Percentiles rank a stretch among this genome's conserved stretches.
Evolutionary conservation across 2,329 filamentous ascomycete species (phyloP).

Genomic region (Fusarium equiseti): DNA sequence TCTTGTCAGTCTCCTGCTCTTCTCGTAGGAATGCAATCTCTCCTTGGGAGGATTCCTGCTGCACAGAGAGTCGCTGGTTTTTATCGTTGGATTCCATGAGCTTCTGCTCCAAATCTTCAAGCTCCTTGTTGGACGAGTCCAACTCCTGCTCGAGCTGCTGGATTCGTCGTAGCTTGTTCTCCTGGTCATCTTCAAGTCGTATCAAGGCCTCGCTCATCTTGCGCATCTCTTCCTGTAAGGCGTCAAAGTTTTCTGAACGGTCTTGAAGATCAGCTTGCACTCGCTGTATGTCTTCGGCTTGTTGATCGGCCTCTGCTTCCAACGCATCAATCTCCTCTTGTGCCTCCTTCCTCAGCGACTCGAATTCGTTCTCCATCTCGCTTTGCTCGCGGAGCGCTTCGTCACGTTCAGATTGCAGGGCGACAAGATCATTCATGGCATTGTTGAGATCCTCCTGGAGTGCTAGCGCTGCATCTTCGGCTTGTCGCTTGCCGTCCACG

Average conservation of each 20-base stretch:
- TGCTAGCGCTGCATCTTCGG: slow-evolving; percentile 68
- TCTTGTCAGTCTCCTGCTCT: slow-evolving; percentile 97
- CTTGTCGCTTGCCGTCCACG: slow-evolving; percentile 71
- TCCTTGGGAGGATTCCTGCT: slow-evolving; percentile 90
- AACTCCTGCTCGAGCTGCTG: slow-evolving; percentile 86
- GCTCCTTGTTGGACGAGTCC: slow-evolving; percentile 84
- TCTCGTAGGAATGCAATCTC: slow-evolving; percentile 96
- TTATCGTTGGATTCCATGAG: slow-evolving; percentile 89
- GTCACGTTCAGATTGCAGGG: slow-evolving; percentile 85
- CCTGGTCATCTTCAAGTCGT: slow-evolving; percentile 88
- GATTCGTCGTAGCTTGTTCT: slow-evolving; percentile 81
- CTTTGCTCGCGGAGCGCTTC: slow-evolving; percentile 78
- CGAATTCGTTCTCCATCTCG: slow-evolving; percentile 71
- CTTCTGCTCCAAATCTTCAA: slow-evolving; percentile 86
- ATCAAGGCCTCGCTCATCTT: slow-evolving; percentile 89
- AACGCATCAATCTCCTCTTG: slow-evolving; percentile 75
- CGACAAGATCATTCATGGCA: slow-evolving; percentile 82
- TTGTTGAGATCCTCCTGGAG: slow-evolving; percentile 86
- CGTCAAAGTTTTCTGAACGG: slow-evolving; percentile 86
- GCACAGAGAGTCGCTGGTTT: slow-evolving; percentile 86
- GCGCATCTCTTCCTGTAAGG: slow-evolving; percentile 94
- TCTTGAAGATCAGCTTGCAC: slow-evolving; percentile 79
- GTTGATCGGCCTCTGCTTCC: slow-evolving; percentile 79
- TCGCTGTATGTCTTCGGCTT: slow-evolving; percentile 76
- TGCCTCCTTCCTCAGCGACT: slow-evolving; percentile 70